Conservation (phyloP, 2,329 filamentous ascomycete species). For the Ramichloridium luteum region DNA sequence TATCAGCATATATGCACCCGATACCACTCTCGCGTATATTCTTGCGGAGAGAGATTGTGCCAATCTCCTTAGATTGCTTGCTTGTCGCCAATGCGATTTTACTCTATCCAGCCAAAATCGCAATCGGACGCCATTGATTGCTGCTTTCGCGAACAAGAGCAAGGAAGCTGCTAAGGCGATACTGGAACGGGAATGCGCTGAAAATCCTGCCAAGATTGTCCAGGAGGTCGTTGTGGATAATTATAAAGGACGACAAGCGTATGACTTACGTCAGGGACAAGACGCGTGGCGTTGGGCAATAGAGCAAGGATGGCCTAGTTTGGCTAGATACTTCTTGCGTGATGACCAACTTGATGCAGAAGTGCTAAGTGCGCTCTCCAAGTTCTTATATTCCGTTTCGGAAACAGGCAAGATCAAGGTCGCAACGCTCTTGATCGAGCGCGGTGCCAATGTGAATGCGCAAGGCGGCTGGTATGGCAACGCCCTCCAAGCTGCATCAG, state of each 20-base stretch:
- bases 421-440: constrained; percentile 6
- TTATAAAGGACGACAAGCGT: constrained; percentile 1
- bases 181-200: not conserved
- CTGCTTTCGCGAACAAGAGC: constrained; percentile 1
- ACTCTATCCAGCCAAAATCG: not conserved
- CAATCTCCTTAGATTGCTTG: constrained; percentile 1
- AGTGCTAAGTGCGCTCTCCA: not conserved
- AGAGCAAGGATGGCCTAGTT: constrained; percentile 1
- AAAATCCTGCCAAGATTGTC: constrained; percentile 1
- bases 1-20: constrained; percentile 15
- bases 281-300: not conserved
- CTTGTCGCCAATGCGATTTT: constrained; percentile 1
- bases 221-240: constrained; percentile 1
- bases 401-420: constrained; percentile 6
- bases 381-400: constrained; percentile 7
- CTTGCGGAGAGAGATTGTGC: constrained; percentile 23
- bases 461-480: constrained; percentile 4
- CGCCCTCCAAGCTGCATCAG: constrained; percentile 7
- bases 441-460: constrained; percentile 9
- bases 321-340: constrained; percentile 1
- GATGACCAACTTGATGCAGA: constrained; percentile 1
- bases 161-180: constrained; percentile 1
- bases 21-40: constrained; percentile 25
- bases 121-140: constrained; percentile 1
- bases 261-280: constrained; percentile 1